A percentile compares a stretch with the other conserved stretches of the same genome.
These are phyloP conservation scores for Neurospora sp. DNA, from an alignment of 2,329 filamentous ascomycete genomes.

Conservation along the genomic window DNA sequence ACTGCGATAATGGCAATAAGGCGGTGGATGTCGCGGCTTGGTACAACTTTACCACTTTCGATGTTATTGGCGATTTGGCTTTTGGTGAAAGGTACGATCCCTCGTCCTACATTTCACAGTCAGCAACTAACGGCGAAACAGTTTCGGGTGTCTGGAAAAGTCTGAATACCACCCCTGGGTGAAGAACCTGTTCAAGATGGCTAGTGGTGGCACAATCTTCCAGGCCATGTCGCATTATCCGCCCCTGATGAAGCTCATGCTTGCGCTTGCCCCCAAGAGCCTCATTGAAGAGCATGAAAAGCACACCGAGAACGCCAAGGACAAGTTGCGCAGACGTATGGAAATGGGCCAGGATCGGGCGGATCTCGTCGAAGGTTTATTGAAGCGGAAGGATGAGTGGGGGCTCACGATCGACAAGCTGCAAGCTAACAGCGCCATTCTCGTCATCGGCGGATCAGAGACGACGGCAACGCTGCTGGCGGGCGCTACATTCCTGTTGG, in stretches of 20 bases:
- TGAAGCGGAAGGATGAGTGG: conserved; percentile 18
- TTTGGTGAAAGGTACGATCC: conserved; percentile 15
- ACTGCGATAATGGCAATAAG: conserved; percentile 5
- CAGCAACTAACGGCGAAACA: conserved; percentile 2
- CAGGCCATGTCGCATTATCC: conserved; percentile 14
- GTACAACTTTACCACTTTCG: conserved; percentile 28
- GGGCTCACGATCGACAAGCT: conserved; percentile 16
- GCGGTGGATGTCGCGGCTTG: conserved; percentile 21
- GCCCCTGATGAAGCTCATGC: conserved; percentile 6
- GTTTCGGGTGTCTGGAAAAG: conserved; percentile 16
- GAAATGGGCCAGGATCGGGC: conserved; percentile 10
- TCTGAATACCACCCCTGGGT: conserved; percentile 17
- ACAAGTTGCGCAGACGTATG: conserved; percentile 15
- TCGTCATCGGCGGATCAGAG: conserved; percentile 39
- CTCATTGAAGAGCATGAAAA: conserved; percentile 11
- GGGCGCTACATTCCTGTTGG: conserved; percentile 29
- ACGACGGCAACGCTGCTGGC: conserved; percentile 39
- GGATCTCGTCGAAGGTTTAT: conserved; percentile 16
- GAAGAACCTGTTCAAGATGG: conserved; percentile 15
- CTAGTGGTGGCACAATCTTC: conserved; percentile 12
- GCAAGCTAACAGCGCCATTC: conserved; percentile 17
- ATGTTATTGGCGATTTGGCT: conserved; percentile 21
- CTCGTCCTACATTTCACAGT: neutral
- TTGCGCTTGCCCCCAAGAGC: conserved; percentile 9
- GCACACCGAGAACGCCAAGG: conserved; percentile 12